phyloP scores from a whole-genome alignment of 495 filamentous ascomycete genomes.

The Neurospora africana region DNA sequence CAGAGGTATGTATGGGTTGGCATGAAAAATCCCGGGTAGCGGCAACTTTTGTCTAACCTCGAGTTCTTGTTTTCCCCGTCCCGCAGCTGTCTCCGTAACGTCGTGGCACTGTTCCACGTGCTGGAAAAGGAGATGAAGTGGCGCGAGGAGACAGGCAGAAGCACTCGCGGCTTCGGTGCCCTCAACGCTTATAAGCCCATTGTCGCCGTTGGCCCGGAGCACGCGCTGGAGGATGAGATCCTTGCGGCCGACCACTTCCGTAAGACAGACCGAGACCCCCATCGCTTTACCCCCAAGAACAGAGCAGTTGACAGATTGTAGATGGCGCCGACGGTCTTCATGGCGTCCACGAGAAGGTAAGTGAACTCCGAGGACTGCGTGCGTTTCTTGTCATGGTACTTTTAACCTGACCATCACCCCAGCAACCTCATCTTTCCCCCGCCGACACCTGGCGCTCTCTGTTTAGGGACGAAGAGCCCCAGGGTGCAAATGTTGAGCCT shows the following conservation, averaged over 20 bases:
- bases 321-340: conserved; percentile 87
- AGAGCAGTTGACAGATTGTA: conserved; percentile 21
- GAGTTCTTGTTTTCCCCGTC: background rate
- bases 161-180: conserved; percentile 53
- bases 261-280: conserved; percentile 22
- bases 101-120: conserved; percentile 83
- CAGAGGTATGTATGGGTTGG: conserved; percentile 39
- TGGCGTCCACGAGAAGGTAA: conserved; percentile 73
- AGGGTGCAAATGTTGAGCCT: conserved; percentile 23
- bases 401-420: conserved; percentile 4
- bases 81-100: conserved; percentile 73
- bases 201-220: conserved; percentile 75
- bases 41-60: conserved; percentile 5
- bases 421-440: conserved; percentile 84
- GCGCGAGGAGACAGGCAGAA: conserved; percentile 53
- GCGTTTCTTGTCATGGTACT: too few species aligned
- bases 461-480: conserved; percentile 46
- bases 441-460: conserved; percentile 75
- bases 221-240: conserved; percentile 72
- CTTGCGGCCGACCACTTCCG: conserved; percentile 88
- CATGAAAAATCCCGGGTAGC: conserved; percentile 16
- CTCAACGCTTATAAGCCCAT: conserved; percentile 63
- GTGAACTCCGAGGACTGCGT: conserved; percentile 11
- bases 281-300: background rate
- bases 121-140: conserved; percentile 83